Conservation (phyloP, 176 grass and related monocot genomes). For the Saccharum officinarum region DNA sequence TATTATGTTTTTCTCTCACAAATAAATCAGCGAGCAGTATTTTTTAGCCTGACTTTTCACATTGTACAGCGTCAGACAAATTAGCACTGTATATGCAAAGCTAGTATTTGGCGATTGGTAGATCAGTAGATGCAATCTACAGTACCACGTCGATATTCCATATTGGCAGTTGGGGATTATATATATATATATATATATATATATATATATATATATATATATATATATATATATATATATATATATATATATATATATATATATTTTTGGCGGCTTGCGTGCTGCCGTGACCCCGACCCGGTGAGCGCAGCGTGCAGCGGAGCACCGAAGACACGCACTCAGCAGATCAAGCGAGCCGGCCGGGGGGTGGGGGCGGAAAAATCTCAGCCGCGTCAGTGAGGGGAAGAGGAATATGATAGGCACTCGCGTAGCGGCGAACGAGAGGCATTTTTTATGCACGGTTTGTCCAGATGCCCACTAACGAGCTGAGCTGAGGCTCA, state of each 20-base stretch:
- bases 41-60: no score
- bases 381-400: neutral
- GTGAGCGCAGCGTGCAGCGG: neutral
- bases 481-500: neutral
- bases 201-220: no score
- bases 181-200: no score
- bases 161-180: neutral
- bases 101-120: neutral
- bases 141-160: neutral
- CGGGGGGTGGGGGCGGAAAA: neutral
- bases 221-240: no score
- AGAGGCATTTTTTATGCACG: conserved; percentile 34
- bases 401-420: neutral
- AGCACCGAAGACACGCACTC: neutral
- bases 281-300: no score
- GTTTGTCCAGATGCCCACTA: conserved; percentile 42
- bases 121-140: neutral
- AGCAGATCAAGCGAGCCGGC: no score
- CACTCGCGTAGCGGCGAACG: conserved; percentile 5
- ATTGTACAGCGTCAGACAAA: no score
- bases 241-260: no score
- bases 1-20: no score
- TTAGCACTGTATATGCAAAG: no score
- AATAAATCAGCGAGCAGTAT: no score
- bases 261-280: no score